Base-by-base conservation (phyloP, 192 early-diverging fungal species). In the Oehlia diaphana region DNA sequence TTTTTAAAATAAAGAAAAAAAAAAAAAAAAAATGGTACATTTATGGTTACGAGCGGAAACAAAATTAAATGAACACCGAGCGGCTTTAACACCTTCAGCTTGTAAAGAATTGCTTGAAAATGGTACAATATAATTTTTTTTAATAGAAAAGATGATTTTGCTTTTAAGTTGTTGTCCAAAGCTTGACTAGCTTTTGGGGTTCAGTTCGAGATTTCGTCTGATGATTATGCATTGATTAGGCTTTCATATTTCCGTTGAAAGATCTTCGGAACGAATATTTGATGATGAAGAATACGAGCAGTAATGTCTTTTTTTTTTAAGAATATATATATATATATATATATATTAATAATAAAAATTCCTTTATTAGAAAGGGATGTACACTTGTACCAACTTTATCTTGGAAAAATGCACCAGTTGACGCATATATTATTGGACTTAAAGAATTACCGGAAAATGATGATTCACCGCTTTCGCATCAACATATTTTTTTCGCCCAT, bases 401-500 rank as follows among this genome's bases (percentile, higher is more conserved):
- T 63, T 99, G 97, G 97, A 88, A 91, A 84, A 91, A 90, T 35
- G 97, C 96, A 2, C 97, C 97, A 64, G 70, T 83, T 53, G 93
- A 96, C 67, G 95, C 96, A n/a, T 97, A 95, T 81, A 95, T 99
- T 82, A 90, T 97, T 42, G 97, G 96, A 19, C 90, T 99, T 65
- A 99, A 99, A 90, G 97, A 99, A 84, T 90, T 99, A 31, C 96
- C 97, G 39, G 96, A 97, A 81, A 93, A 94, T 84, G 96, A 98
- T 87, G 85, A 89, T 58, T 91, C 94, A 33, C 94, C 97, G 66
- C 91, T 99, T 28, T 84, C 90, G 16, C 97, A 99, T 84, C 90
- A 90, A 64, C 97, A 99, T 87, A 97, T 99, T 81, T 96, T 97
- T 90, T 99, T 99, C 85, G 97, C 97, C 62, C 97, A 99, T 85